phyloP scores from a whole-genome alignment of 441 rosid genomes.

The Brassica hybrid region DNA sequence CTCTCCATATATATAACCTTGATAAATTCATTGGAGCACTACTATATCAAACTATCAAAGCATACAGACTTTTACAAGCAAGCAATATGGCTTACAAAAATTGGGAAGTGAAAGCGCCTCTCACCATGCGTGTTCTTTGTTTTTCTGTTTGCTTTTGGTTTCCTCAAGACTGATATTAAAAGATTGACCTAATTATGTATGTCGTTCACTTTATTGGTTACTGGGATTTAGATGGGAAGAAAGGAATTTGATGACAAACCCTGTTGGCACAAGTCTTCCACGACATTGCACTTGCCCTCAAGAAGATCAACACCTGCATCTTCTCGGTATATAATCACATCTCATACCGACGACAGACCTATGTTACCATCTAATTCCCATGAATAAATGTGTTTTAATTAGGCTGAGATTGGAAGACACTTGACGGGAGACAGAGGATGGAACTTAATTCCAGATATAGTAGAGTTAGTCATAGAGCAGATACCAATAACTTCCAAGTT shows the following conservation, averaged over 20 bases:
- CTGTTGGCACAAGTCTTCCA: constrained; percentile 91
- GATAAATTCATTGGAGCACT: too few relatives aligned
- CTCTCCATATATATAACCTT: too few relatives aligned
- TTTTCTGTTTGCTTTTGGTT: too few relatives aligned
- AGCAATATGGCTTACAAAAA: too few relatives aligned
- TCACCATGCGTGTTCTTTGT: too few relatives aligned
- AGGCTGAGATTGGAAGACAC: constrained; percentile 88
- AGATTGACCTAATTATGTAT: too few relatives aligned
- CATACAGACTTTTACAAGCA: too few relatives aligned
- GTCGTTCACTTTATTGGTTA: too few relatives aligned
- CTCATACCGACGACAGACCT: neutral
- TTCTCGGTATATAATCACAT: constrained; percentile 64
- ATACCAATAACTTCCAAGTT: constrained; percentile 50
- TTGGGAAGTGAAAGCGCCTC: too few relatives aligned
- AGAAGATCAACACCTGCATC: constrained; percentile 71
- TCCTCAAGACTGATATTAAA: too few relatives aligned
- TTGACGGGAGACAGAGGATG: constrained; percentile 79
- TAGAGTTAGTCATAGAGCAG: constrained; percentile 46
- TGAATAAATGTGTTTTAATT: constrained; percentile 9
- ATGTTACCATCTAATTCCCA: neutral
- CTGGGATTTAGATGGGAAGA: too few relatives aligned
- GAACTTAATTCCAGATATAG: constrained; percentile 55
- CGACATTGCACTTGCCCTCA: constrained; percentile 84
- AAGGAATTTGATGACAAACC: constrained; percentile 68
- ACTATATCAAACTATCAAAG: too few relatives aligned